phyloP scores from a whole-genome alignment of 2,329 filamentous ascomycete genomes.

The Keithomyces neogunnii region DNA sequence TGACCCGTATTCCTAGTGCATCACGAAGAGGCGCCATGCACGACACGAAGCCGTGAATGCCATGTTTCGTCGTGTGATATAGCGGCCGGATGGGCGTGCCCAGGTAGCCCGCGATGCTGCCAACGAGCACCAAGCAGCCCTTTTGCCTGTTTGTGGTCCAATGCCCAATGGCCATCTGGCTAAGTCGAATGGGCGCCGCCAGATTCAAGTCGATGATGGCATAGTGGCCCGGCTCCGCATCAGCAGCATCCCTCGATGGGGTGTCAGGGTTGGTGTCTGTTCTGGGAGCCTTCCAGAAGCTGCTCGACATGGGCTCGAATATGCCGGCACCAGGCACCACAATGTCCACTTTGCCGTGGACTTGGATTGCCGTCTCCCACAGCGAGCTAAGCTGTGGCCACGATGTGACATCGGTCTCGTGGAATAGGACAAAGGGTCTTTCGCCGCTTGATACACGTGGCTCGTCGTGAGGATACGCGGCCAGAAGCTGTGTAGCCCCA shows the following conservation, averaged over 20 bases:
- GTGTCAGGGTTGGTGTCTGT: slow-evolving; percentile 20
- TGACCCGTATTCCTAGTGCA: slow-evolving; percentile 22
- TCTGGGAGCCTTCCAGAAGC: slow-evolving; percentile 27
- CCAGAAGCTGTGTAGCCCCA: slow-evolving; percentile 24
- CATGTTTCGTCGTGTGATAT: slow-evolving; percentile 29
- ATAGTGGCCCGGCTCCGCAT: slow-evolving; percentile 23
- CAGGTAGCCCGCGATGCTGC: slow-evolving; percentile 25
- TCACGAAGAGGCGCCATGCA: slow-evolving; percentile 21
- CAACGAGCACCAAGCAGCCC: slow-evolving; percentile 23
- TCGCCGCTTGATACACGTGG: slow-evolving; percentile 4
- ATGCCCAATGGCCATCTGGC: slow-evolving; percentile 28
- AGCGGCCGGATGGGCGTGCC: slow-evolving; percentile 22
- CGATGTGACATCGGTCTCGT: slow-evolving; percentile 26
- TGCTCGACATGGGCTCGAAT: slow-evolving; percentile 27
- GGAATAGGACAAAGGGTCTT: slow-evolving; percentile 22
- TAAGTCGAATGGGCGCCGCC: slow-evolving; percentile 26
- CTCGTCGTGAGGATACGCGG: slow-evolving; percentile 18
- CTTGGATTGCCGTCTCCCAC: slow-evolving; percentile 18
- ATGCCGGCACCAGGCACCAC: slow-evolving; percentile 29
- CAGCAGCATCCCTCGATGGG: slow-evolving; percentile 17
- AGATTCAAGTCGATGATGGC: slow-evolving; percentile 28
- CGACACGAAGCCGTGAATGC: slow-evolving; percentile 26
- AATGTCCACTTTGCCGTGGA: slow-evolving; percentile 24
- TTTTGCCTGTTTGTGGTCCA: slow-evolving; percentile 23
- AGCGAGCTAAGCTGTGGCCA: slow-evolving; percentile 25